Base-by-base conservation (phyloP, 805 yeast species). In the Saccharomyces jurei region DNA sequence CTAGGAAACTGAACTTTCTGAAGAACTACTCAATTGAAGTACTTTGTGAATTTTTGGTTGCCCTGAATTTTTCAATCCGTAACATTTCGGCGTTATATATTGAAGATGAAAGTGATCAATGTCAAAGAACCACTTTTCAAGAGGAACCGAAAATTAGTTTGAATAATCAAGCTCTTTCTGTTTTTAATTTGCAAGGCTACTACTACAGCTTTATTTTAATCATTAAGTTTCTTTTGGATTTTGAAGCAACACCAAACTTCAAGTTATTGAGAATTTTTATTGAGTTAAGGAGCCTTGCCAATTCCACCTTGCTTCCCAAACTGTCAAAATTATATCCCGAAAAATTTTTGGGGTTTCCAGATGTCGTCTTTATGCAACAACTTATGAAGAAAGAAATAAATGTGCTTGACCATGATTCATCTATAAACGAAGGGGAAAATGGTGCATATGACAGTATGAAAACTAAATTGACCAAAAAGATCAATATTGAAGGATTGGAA, bases 171-270 rank as follows among this genome's bases (percentile, higher is more conserved):
- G 60, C 55, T 14, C 52, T 67, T 14, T 65, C 71, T 5, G 54
- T 68, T 46, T 66, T 68, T 53, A 65, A 64, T 49, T 50, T 68
- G 14, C 69, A 69, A 55, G 68, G 68, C 5, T 66, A 60, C 41
- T 67, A 63, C 49, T 67, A 62, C 50, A 65, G 67, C 53, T 69
- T 67, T 47, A 50, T 69, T 13, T 56, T 63, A 21, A 55, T 69
- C 17, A 57, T 69, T 3, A 67, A 69, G 54, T 69, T 67, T 48
- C 56, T 69, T 3, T 51, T 64, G 29, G 71, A 69, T 56, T 69
- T 67, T 51, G 72, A 69, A 51, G 52, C 54, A n/a, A 66, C 68
- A 14, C 72, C 71, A 11, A 69, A 69, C 53, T 69, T 69, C 48
- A 69, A 69, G 50, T 50, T 69, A 28, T 56, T 69, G 17, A 64